Percentiles rank a stretch among this genome's conserved stretches.
Evolutionary conservation across 1,139 yeast species (phyloP).

Genomic region (Spencermartinsiella ligniputridi): DNA sequence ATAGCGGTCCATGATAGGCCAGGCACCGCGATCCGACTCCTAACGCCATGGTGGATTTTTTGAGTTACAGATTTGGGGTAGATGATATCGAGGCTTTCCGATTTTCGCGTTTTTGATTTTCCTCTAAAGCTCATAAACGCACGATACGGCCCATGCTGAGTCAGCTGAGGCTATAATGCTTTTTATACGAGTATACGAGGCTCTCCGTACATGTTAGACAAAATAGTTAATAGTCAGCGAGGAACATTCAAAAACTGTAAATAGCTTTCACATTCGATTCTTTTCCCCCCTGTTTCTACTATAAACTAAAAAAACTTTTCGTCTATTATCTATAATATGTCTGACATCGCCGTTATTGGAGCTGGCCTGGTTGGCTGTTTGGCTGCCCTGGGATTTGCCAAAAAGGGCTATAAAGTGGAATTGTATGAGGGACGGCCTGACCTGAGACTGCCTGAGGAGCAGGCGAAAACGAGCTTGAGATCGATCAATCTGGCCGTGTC

Average conservation of each 20-base stretch:
- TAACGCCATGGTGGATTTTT: slow-evolving; percentile 1
- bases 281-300: too few species aligned
- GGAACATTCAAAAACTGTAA: too few species aligned
- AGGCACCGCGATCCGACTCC: slow-evolving; percentile 42
- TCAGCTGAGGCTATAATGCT: too few species aligned
- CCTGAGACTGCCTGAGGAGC: slow-evolving; percentile 28
- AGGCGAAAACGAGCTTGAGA: slow-evolving; percentile 27
- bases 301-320: too few species aligned
- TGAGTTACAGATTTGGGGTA: neutral
- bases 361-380: slow-evolving; percentile 90
- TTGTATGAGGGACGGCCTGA: slow-evolving; percentile 58
- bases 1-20: slow-evolving; percentile 87
- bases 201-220: too few species aligned
- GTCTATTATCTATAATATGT: too few species aligned
- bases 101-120: neutral
- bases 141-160: too few species aligned
- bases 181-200: too few species aligned
- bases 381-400: slow-evolving; percentile 74
- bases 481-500: slow-evolving; percentile 88
- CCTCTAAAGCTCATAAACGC: neutral
- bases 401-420: slow-evolving; percentile 68
- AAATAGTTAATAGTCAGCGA: too few species aligned
- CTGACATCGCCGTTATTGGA: slow-evolving; percentile 34
- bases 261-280: too few species aligned
- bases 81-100: neutral